Percentiles rank a stretch among this genome's conserved stretches.
These are phyloP conservation scores for Thinopyrum obtusiflorum DNA, from an alignment of 202 grass and related monocot genomes.

Conservation along the genomic window DNA sequence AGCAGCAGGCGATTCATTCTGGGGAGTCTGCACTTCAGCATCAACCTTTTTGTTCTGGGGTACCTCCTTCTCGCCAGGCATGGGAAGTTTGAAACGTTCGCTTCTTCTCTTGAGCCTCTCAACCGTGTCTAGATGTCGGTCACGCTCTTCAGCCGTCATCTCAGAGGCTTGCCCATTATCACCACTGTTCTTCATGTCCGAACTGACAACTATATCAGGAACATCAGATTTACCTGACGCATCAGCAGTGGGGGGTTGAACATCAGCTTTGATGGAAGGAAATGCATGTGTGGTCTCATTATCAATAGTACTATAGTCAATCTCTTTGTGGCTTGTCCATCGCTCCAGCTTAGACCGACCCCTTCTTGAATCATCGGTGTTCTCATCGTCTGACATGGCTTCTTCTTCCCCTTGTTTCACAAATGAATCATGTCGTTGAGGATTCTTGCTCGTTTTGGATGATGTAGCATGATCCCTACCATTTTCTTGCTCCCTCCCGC, in stretches of 20 bases:
- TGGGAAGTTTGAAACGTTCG: slow-evolving; percentile 96
- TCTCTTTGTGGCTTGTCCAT: slow-evolving; percentile 94
- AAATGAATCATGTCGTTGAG: slow-evolving; percentile 38
- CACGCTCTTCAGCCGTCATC: slow-evolving; percentile 52
- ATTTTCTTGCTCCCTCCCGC: slow-evolving; percentile 49
- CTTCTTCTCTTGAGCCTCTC: slow-evolving; percentile 91
- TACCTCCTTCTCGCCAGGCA: slow-evolving; percentile 84
- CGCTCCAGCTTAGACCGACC: slow-evolving; percentile 96
- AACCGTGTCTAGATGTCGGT: slow-evolving; percentile 84
- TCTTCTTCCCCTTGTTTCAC: slow-evolving; percentile 67
- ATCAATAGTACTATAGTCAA: slow-evolving; percentile 63
- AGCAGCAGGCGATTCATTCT: slow-evolving; percentile 49
- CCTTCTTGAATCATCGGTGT: slow-evolving; percentile 67
- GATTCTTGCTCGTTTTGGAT: slow-evolving; percentile 49
- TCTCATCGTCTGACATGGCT: slow-evolving; percentile 67
- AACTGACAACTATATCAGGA: slow-evolving; percentile 39
- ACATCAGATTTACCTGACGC: slow-evolving; percentile 46
- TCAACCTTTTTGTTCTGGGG: slow-evolving; percentile 55
- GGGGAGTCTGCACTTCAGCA: slow-evolving; percentile 50
- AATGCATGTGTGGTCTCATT: slow-evolving; percentile 35
- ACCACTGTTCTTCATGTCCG: slow-evolving; percentile 44
- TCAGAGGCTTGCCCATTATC: slow-evolving; percentile 55
- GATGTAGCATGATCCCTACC: slow-evolving; percentile 36
- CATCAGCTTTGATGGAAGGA: slow-evolving; percentile 41
- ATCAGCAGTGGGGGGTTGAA: slow-evolving; percentile 36